A percentile compares a stretch with the other conserved stretches of the same genome.
phyloP scores from a whole-genome alignment of 1,284 basidiomycete genomes.

The Tylopilus sp. region DNA sequence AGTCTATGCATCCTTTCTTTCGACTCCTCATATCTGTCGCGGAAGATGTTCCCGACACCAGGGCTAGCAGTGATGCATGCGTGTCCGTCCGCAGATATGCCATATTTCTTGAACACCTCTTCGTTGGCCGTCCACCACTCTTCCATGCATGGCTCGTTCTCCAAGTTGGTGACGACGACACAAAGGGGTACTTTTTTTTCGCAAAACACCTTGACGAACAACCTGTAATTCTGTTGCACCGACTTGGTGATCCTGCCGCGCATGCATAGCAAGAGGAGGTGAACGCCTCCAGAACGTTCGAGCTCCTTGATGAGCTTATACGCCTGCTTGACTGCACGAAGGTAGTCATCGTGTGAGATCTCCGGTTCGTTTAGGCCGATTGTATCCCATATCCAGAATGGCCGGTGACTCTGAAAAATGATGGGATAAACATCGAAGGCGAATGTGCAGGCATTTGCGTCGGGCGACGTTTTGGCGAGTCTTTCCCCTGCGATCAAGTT shows the following conservation, averaged over 20 bases:
- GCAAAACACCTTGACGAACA: slow-evolving; percentile 27
- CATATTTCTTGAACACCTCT: slow-evolving; percentile 16
- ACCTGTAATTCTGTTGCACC: slow-evolving; percentile 27
- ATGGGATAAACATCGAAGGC: slow-evolving; percentile 16
- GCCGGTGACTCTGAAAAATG: slow-evolving; percentile 8
- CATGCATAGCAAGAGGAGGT: slow-evolving; percentile 37
- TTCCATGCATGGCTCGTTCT: slow-evolving; percentile 39
- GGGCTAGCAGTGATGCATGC: slow-evolving; percentile 27
- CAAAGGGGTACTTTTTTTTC: slow-evolving; percentile 32
- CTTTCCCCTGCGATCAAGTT: slow-evolving; percentile 25
- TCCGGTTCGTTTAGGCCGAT: slow-evolving; percentile 38
- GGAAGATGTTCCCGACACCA: slow-evolving; percentile 15
- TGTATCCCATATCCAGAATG: slow-evolving; percentile 33
- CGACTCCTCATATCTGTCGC: slow-evolving; percentile 16
- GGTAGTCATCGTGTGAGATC: slow-evolving; percentile 16
- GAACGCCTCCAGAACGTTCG: slow-evolving; percentile 29
- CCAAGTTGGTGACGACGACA: slow-evolving; percentile 35
- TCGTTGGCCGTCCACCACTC: slow-evolving; percentile 25
- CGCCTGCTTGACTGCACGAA: slow-evolving; percentile 33
- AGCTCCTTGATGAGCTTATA: slow-evolving; percentile 32
- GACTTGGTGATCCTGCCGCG: slow-evolving; percentile 35
- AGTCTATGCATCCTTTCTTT: slow-evolving; percentile 14
- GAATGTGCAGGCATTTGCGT: slow-evolving; percentile 27
- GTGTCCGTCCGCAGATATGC: slow-evolving; percentile 20
- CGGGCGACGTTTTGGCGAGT: slow-evolving; percentile 24